Conservation (phyloP, 306 rosid genomes). For the Cicer arietinum region DNA sequence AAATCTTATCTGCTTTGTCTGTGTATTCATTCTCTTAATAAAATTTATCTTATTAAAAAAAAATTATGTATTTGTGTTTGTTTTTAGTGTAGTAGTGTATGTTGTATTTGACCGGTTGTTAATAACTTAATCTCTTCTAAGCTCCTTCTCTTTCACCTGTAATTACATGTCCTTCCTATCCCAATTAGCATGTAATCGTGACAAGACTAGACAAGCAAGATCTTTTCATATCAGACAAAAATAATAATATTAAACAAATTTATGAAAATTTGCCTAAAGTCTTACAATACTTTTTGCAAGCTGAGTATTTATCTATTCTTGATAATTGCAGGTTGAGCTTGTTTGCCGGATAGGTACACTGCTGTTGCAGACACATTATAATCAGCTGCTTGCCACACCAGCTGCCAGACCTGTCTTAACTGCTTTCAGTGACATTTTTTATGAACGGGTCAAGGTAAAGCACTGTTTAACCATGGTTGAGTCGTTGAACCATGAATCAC, state of each 20-base stretch:
- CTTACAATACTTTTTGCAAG: not conserved
- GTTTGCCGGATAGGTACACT: conserved; percentile 77
- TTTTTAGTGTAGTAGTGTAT: conserved; percentile 13
- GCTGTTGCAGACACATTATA: conserved; percentile 73
- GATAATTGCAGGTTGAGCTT: conserved; percentile 81
- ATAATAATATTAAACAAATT: conserved; percentile 17
- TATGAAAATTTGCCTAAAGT: not conserved
- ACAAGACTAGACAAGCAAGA: not conserved
- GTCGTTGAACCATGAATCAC: not conserved
- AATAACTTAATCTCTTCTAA: not conserved
- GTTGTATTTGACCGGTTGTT: not conserved
- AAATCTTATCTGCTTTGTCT: conserved; percentile 18
- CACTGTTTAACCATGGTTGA: no score
- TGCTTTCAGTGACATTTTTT: conserved; percentile 66
- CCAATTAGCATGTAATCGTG: not conserved
- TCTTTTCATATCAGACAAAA: not conserved
- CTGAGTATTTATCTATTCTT: conserved; percentile 17
- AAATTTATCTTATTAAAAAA: not conserved
- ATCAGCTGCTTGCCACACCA: conserved; percentile 81
- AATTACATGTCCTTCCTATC: conserved; percentile 8
- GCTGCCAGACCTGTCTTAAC: conserved; percentile 76
- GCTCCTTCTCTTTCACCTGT: not conserved
- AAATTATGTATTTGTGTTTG: not conserved
- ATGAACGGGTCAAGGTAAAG: conserved; percentile 79
- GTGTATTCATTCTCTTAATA: conserved; percentile 1